A percentile compares a stretch with the other conserved stretches of the same genome.
These are phyloP conservation scores for Colletotrichum costaricense DNA, from an alignment of 2,329 filamentous ascomycete genomes.

Conservation along the genomic window DNA sequence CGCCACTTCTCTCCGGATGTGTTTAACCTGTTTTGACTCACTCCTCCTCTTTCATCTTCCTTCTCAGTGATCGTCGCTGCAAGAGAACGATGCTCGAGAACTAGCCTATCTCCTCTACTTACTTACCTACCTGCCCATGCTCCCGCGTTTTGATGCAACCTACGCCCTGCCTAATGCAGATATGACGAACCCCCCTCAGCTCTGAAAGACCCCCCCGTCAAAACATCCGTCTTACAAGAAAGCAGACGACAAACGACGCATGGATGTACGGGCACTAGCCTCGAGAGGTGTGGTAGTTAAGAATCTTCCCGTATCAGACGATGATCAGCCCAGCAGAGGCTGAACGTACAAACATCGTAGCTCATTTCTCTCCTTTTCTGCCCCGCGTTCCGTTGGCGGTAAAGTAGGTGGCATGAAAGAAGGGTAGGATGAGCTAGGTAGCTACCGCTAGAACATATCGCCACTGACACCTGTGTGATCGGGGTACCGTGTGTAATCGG, in stretches of 20 bases:
- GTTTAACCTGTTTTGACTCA: neutral
- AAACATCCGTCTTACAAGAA: too few species aligned
- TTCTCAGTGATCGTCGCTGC: neutral
- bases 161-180: neutral
- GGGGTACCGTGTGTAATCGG: too few species aligned
- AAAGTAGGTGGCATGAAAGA: too few species aligned
- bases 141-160: too few species aligned
- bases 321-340: conserved; percentile 18
- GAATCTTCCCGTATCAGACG: conserved; percentile 1
- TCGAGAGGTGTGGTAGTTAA: neutral
- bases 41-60: neutral
- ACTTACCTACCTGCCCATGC: neutral
- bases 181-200: neutral
- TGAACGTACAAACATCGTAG: neutral
- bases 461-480: neutral
- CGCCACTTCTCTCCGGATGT: neutral
- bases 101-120: too few species aligned
- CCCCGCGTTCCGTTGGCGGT: too few species aligned
- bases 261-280: too few species aligned
- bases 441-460: neutral
- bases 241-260: too few species aligned
- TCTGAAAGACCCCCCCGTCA: too few species aligned
- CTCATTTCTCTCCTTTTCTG: neutral
- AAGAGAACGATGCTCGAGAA: neutral
- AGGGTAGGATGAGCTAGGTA: too few species aligned